Conservation (phyloP, 2,329 filamentous ascomycete genomes). For the Apiospora saccharicola region DNA sequence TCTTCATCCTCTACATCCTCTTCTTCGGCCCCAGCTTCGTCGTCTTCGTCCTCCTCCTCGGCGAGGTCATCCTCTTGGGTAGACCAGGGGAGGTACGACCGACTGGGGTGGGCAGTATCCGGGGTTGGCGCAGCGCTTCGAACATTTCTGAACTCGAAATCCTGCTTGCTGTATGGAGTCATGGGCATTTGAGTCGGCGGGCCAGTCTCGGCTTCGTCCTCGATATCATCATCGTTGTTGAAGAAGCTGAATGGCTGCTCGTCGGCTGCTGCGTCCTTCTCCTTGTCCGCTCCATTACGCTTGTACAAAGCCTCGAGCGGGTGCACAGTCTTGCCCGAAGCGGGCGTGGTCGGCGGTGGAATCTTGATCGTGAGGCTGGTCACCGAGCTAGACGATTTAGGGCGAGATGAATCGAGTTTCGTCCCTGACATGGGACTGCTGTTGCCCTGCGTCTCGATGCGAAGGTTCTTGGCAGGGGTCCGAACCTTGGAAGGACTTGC, state of each 20-base stretch:
- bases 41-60: slow-evolving; percentile 54
- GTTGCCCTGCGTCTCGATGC: slow-evolving; percentile 31
- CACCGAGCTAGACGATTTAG: slow-evolving; percentile 59
- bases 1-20: slow-evolving; percentile 38
- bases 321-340: slow-evolving; percentile 65
- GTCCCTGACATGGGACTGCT: slow-evolving; percentile 33
- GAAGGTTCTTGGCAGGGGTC: slow-evolving; percentile 32
- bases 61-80: slow-evolving; percentile 50
- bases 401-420: slow-evolving; percentile 47
- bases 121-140: slow-evolving; percentile 93
- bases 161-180: slow-evolving; percentile 83
- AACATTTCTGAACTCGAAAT: slow-evolving; percentile 76
- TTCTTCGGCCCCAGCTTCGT: slow-evolving; percentile 37
- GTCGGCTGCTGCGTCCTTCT: slow-evolving; percentile 49
- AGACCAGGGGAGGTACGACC: slow-evolving; percentile 67
- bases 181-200: slow-evolving; percentile 62
- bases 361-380: slow-evolving; percentile 64
- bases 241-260: slow-evolving; percentile 82
- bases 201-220: slow-evolving; percentile 30
- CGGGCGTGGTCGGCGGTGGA: slow-evolving; percentile 56
- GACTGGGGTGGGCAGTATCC: slow-evolving; percentile 82
- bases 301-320: slow-evolving; percentile 95
- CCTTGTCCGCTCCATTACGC: slow-evolving; percentile 58
- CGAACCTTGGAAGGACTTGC: slow-evolving; percentile 14
- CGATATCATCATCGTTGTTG: slow-evolving; percentile 52